Evolutionary conservation across 2,329 filamentous ascomycete species (phyloP), one percentile per base, ranked within the genome.

Genomic region (Calonectria hongkongensis): DNA sequence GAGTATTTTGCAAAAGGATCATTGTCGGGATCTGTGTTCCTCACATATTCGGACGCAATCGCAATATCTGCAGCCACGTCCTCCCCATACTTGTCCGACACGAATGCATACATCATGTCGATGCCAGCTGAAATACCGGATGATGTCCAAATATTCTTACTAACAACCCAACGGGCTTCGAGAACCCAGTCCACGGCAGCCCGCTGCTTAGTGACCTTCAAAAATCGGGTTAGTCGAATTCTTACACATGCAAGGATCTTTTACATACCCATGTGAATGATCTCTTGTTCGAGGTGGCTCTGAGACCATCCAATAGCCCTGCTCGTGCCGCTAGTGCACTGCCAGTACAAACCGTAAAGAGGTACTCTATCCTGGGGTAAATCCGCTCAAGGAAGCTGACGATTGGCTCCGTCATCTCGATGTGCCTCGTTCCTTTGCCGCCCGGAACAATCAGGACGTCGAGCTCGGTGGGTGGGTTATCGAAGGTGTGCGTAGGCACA

Each of bases 341-440:
- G 0, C 92, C 92, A 0, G 90, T 93, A 78, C 92, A 94, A 0
- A 93, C 87, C 0, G 89, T 92, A n/a, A 93, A 82, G 7, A 92
- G 76, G 72, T 89, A 90, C 60, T 84, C 80, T 8, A 91, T 75
- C 9, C 82, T 82, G 0, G 87, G 84, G 73, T 86, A 89, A 4
- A 78, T 75, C 0, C 80, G 75, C 5, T 75, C 76, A 50, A 91
- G 80, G 73, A 87, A 91, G n/a, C 86, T 81, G 3, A 80, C 79
- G 2, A 83, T 76, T 7, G 71, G 66, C 8, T 80, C 65, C 0
- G 78, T 77, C 0, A 70, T 70, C 1, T 81, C 74, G 0, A 76
- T 25, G 4, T 80, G 70, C 6, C 82, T 78, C 1, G 81, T 77
- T 1, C 85, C 85, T 13, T 73, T 70, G 0, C 85, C 85, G 0